Evolutionary conservation across 305 asterid species (phyloP), one percentile per base, ranked within the genome.

Genomic region (Fraxinus platypoda): DNA sequence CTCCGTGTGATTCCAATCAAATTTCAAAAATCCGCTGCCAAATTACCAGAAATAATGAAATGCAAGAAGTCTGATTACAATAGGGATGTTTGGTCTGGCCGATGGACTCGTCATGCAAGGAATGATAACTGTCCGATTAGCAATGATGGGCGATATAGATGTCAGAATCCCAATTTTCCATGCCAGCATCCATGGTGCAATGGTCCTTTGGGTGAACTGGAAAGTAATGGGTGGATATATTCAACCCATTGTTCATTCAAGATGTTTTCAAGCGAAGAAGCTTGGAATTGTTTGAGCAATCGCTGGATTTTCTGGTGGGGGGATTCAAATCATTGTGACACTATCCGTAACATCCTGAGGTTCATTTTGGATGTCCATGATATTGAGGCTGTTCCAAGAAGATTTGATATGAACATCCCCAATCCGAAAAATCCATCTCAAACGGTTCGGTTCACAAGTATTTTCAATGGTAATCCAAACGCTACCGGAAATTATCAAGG

Each of bases 291-390:
- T 75, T 78, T 92, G 86, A 87, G 46, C 43, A 82, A 81, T 7
- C 90, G 95, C 1, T 95, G 98, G 98, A 92, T 95, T 57, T 95
- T 95, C 80, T 94, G 98, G 99, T 95, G 98, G 98, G 99, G 98
- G 0, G 98, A 95, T 75, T 95, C 98, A 0, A 95, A 95, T 80
- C 98, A 95, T 72, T 93, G 97, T 80, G 99, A 95, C 66, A 93
- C 97, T 0, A 83, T 95, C 1, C 88, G 98, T 0, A 93, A 95
- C 88, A 82, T 95, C 25, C 91, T 95, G 7, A 84, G 91, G 81
- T 94, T 95, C 80, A 72, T 95, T 35, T 74, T 95, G 81, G 94
- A 83, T 30, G 85, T 92, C 30, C 85, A 23, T 19, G 91, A 90
- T 26, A 79, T 90, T 21, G 75, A 25, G 23, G 59, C 19, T 3